Base-by-base conservation (phyloP, 257 asterid genomes). In the Solanum stenotomum region DNA sequence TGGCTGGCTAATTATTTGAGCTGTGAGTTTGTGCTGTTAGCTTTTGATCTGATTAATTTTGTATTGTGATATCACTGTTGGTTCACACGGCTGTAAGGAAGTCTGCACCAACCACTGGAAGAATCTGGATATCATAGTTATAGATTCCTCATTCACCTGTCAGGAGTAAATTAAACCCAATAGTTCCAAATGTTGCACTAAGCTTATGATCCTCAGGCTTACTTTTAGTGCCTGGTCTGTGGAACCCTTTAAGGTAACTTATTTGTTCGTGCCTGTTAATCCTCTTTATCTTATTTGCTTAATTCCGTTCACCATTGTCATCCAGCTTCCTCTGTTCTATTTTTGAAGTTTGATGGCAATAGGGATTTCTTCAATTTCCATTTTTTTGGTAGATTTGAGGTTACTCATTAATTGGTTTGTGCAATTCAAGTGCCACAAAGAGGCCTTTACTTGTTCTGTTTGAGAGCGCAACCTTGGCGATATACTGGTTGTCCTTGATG, bases 171-270 rank as follows among this genome's bases (percentile, higher is more conserved):
- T 85, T 88, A 90, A 88, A 90, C 78, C 52, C 52, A 78, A 65
- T 38, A 65, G 40, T 76, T 76, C 38, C 84, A 67, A 75, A 78
- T 85, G 83, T 71, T 81, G 91, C 38, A 90, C 86, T 75, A 88
- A 88, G 65, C 72, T 79, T 88, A 76, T 89, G 88, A 87, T 89
- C 44, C 88, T 89, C 44, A 90, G 71, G 72, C 78, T 82, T 59
- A 87, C 87, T 10, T 88, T 74, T 87, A 85, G 33, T 49, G 89
- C 84, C 78, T 90, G 68, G 86, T 86, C 85, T 84, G 86, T 83
- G 91, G 88, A 90, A 67, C 89, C 88, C 74, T 85, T 87, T 72
- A 90, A 90, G 90, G 90, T 88, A 68, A 49, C 68, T 49, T 31
- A 46, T 34, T 46, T 82, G 63, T 82, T 71, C 78, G 44, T 27